Evolutionary conservation across 768 basidiomycete genomes (phyloP), one percentile per base, ranked within the genome.

Genomic region (Coprinellus aureogranulatus): DNA sequence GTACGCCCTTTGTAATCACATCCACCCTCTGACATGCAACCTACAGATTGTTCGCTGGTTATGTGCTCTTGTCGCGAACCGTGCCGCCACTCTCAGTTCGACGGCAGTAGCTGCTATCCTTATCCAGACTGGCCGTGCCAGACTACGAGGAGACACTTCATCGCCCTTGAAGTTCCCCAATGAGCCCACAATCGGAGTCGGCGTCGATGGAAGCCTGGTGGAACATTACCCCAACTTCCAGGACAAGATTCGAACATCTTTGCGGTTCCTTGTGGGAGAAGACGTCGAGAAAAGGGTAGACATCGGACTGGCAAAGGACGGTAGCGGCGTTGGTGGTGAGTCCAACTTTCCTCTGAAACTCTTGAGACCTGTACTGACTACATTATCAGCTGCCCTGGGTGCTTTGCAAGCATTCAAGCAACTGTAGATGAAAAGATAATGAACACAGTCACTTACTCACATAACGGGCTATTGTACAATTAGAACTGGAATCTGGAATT

Each of bases 241-340:
- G 65, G 75, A 79, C 14, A 82, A 81, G 12, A 75, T 97, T 54
- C 82, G 93, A 18, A 84, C 86, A 44, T 87, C 94, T 0, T 70
- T 99, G 51, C 76, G 82, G n/a, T 68, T 74, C 2, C 67, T 98
- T 22, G 84, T 98, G 2, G 96, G 96, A 2, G 77, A 83, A 40
- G 86, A 90, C 30, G 85, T 90, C 6, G 93, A 95, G 76, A 78
- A 84, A 65, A 77, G 85, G 28, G 86, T 97, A 0, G 81, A 88
- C 49, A 90, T 98, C 64, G 96, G 93, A 37, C 69, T 98, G 68
- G 97, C 97, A 3, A 98, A 97, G 72, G 97, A 99, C 64, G 97
- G 97, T 12, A 95, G 92, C 66, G 97, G 96, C 37, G 94, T 94
- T 41, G 97, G 97, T 67, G 96, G 95, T 97, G 71, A 75, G 89